A percentile compares a stretch with the other conserved stretches of the same genome.
These are phyloP conservation scores for Aspergillus quadrilineatus DNA, from an alignment of 2,329 filamentous ascomycete genomes.

Conservation along the genomic window DNA sequence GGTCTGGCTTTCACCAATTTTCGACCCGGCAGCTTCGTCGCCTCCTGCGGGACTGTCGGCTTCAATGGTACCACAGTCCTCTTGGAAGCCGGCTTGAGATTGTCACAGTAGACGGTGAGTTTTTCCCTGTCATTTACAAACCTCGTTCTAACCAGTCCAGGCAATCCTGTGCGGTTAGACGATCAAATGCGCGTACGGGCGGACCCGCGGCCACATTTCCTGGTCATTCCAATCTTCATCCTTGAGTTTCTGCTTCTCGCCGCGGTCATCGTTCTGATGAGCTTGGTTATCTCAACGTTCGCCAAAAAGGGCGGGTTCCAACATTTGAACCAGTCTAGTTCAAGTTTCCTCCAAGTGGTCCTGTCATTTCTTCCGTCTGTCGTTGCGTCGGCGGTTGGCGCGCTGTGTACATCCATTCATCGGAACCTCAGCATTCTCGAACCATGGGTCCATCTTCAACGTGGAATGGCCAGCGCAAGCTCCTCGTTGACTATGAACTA, in stretches of 20 bases:
- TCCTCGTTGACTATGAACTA: conserved; percentile 35
- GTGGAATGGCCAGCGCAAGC: conserved; percentile 27
- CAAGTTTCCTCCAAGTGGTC: conserved; percentile 32
- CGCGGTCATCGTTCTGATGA: conserved; percentile 33
- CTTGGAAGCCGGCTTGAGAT: conserved; percentile 31
- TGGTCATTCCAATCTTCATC: conserved; percentile 35
- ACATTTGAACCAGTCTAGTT: conserved; percentile 33
- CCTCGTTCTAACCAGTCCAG: conserved; percentile 14
- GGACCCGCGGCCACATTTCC: conserved; percentile 36
- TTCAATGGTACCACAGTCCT: conserved; percentile 30
- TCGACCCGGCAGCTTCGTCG: conserved; percentile 34
- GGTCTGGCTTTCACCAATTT: conserved; percentile 32
- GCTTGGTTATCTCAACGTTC: conserved; percentile 29
- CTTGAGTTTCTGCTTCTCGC: conserved; percentile 34
- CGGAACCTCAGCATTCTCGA: conserved; percentile 36
- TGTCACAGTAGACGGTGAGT: conserved; percentile 29
- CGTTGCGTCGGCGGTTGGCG: conserved; percentile 33
- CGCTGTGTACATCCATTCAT: conserved; percentile 35
- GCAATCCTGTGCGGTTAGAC: conserved; percentile 25
- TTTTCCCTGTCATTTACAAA: neutral
- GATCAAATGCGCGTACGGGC: conserved; percentile 26
- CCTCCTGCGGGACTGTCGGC: conserved; percentile 29
- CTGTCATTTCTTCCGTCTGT: conserved; percentile 34
- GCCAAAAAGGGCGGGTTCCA: conserved; percentile 30
- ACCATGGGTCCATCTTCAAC: conserved; percentile 37